Evolutionary conservation across 345 rosid species (phyloP).

Genomic region (Eucalyptus marginata): DNA sequence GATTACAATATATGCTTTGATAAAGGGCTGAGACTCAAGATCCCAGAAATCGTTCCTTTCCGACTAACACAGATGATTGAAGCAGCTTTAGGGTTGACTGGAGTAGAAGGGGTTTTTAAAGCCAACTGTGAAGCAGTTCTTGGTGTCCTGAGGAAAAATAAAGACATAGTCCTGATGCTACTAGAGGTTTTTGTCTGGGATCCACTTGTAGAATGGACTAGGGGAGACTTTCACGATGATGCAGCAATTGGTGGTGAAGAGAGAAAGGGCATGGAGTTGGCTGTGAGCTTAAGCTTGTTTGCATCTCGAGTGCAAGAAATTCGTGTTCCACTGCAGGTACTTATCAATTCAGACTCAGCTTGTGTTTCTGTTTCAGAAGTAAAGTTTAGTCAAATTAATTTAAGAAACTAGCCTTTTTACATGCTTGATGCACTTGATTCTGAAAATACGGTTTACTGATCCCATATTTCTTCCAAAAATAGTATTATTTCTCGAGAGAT

Average conservation of each 20-base stretch:
- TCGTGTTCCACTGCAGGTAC: constrained; percentile 90
- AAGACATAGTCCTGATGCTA: constrained; percentile 71
- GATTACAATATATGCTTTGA: constrained; percentile 96
- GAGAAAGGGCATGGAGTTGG: constrained; percentile 97
- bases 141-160: constrained; percentile 68
- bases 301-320: constrained; percentile 94
- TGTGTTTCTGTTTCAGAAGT: not conserved
- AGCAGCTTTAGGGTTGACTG: constrained; percentile 80
- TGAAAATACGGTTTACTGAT: not conserved
- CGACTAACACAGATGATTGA: constrained; percentile 88
- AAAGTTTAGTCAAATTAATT: not conserved
- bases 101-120: constrained; percentile 75
- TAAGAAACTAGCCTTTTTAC: not conserved
- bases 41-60: constrained; percentile 92
- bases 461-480: not conserved
- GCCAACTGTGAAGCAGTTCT: constrained; percentile 81
- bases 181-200: constrained; percentile 94
- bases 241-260: constrained; percentile 96
- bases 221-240: constrained; percentile 92
- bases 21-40: constrained; percentile 80
- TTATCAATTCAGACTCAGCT: not conserved
- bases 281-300: constrained; percentile 94
- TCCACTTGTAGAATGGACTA: constrained; percentile 96
- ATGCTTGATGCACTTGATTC: not conserved
- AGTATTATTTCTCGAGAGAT: not conserved